Evolutionary conservation across 331 rosid genomes (phyloP), one percentile per base, ranked within the genome.

Genomic region (Pyracantha coccinea): DNA sequence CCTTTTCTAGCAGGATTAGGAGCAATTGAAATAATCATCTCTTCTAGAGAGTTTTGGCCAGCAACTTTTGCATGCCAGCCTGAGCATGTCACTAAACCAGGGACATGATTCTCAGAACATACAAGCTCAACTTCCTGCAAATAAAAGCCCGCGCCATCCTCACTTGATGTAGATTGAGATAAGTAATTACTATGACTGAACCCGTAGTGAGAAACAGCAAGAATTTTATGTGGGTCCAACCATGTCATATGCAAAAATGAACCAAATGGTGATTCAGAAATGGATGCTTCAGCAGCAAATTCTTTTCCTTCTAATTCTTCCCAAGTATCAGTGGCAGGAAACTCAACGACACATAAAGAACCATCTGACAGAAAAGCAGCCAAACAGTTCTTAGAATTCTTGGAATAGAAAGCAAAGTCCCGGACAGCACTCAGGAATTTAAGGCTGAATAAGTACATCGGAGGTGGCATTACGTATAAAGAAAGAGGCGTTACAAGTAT

Each of bases 251-350:
- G 97, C 45, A 87, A 75, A 81, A 86, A 66, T 75, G 91, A 90
- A 29, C 97, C 97, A 19, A 86, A 71, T 10, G 73, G 72, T 59
- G 38, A 45, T 62, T 90, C 88, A 71, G 84, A 75, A 55, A 60
- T 69, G 27, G 83, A 82, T 64, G 89, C 87, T 81, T 92, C 97
- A 73, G 86, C 86, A 44, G 24, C 47, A 77, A 92, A 86, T 70
- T 90, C 91, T 69, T 82, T 90, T 58, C 97, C 93, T 87, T 92
- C 99, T 21, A 92, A 85, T 61, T 92, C 97, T 80, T 95, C 97
- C 99, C 99, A 95, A 45, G 87, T 74, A 75, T 90, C 97, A 86
- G 76, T 77, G 25, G 84, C 84, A 9, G 99, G 97, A 85, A 94
- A 87, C 89, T 92, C 97, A 57, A 85, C 90, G 60, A 82, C 68